phyloP scores from a whole-genome alignment of 2,329 filamentous ascomycete species.

The Exophiala viscosa region DNA sequence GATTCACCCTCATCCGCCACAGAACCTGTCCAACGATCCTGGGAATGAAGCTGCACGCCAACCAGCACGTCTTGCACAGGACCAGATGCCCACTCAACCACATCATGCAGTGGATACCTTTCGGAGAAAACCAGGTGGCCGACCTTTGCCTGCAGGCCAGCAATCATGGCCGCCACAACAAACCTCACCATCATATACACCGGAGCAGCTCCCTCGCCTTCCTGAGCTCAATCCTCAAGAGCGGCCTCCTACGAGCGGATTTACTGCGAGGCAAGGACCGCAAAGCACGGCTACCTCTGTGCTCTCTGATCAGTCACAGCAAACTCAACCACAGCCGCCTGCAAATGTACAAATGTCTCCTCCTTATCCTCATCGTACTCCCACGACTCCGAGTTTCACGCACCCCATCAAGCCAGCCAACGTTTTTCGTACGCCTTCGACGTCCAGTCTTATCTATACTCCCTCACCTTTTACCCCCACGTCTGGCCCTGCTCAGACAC shows the following conservation, averaged over 20 bases:
- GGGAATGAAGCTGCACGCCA: no score
- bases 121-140: constrained; percentile 24
- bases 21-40: background rate
- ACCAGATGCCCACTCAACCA: no score
- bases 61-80: no score
- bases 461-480: background rate
- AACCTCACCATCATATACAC: constrained; percentile 17
- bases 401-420: no score
- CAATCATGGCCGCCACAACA: constrained; percentile 23
- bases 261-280: constrained; percentile 17
- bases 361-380: background rate
- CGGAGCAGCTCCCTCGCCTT: constrained; percentile 25
- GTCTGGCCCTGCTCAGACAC: background rate
- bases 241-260: constrained; percentile 4
- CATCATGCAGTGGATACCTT: constrained; percentile 43
- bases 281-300: constrained; percentile 15
- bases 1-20: background rate
- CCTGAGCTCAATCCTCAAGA: constrained; percentile 24
- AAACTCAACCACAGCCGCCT: background rate
- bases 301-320: constrained; percentile 1
- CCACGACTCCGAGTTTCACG: no score
- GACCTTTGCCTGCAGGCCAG: constrained; percentile 1
- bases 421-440: no score
- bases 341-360: background rate
- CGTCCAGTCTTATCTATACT: background rate